A percentile compares a stretch with the other conserved stretches of the same genome.
These are phyloP conservation scores for Eimeria nieschulzi DNA, from an alignment of 169 alveolate genomes.

Conservation along the genomic window DNA sequence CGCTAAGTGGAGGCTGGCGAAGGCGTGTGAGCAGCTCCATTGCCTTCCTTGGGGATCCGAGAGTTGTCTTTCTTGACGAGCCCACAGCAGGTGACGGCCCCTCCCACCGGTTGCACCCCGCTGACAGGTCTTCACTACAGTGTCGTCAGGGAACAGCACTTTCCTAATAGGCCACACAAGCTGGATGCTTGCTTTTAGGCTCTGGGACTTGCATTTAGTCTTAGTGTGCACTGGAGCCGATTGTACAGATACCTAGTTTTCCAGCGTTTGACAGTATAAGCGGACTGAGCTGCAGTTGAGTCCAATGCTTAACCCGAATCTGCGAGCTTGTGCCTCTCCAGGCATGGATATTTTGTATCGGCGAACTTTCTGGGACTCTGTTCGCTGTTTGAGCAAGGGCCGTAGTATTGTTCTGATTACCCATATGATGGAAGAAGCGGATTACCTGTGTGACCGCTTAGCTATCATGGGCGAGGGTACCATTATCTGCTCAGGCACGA, in stretches of 20 bases:
- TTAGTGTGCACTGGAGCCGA: too few relatives aligned
- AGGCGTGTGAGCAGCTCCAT: slow-evolving; percentile 70
- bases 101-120: too few relatives aligned
- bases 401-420: slow-evolving; percentile 83
- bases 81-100: slow-evolving; percentile 30
- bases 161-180: too few relatives aligned
- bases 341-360: slow-evolving; percentile 91
- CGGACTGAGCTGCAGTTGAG: too few relatives aligned
- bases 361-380: slow-evolving; percentile 85
- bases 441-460: slow-evolving; percentile 80
- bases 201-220: too few relatives aligned
- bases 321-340: slow-evolving; percentile 74
- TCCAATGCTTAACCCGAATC: too few relatives aligned
- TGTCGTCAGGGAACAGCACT: too few relatives aligned
- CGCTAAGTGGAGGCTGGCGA: slow-evolving; percentile 59
- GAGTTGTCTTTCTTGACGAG: slow-evolving; percentile 81
- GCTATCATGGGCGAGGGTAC: slow-evolving; percentile 87
- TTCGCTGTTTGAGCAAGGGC: slow-evolving; percentile 42
- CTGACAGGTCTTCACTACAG: too few relatives aligned
- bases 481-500: slow-evolving; percentile 87
- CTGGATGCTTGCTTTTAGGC: too few relatives aligned
- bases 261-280: too few relatives aligned
- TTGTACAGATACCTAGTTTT: too few relatives aligned
- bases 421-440: slow-evolving; percentile 91
- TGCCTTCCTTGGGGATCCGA: slow-evolving; percentile 89